Evolutionary conservation across 805 yeast genomes (phyloP).

Genomic region (Danielia reshetovae): DNA sequence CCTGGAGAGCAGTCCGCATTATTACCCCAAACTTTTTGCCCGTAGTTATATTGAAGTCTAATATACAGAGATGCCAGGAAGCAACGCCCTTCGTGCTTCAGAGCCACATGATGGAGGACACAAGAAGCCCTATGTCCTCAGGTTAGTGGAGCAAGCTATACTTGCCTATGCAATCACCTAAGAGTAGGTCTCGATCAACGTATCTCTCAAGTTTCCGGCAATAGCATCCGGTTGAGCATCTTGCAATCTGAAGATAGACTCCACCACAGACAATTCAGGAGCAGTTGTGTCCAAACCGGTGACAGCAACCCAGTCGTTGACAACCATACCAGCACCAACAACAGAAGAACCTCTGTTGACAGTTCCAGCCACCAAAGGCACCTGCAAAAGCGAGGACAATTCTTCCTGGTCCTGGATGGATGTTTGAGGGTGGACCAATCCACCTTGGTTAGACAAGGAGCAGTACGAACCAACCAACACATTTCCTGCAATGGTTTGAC

Average conservation of each 20-base stretch:
- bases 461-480: slow-evolving; percentile 97
- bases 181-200: slow-evolving; percentile 87
- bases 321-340: slow-evolving; percentile 98
- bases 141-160: too few relatives aligned
- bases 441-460: slow-evolving; percentile 94
- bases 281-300: slow-evolving; percentile 98
- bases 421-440: slow-evolving; percentile 96
- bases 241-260: slow-evolving; percentile 90
- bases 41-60: neutral
- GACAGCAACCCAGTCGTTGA: slow-evolving; percentile 96
- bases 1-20: too few relatives aligned
- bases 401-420: slow-evolving; percentile 98
- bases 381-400: slow-evolving; percentile 88
- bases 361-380: slow-evolving; percentile 97
- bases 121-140: too few relatives aligned
- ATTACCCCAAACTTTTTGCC: too few relatives aligned
- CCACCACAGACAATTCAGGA: slow-evolving; percentile 94
- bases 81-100: neutral
- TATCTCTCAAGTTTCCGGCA: slow-evolving; percentile 81
- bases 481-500: slow-evolving; percentile 98
- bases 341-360: slow-evolving; percentile 97
- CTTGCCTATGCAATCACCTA: slow-evolving; percentile 29
- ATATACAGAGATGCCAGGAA: slow-evolving; percentile 3
- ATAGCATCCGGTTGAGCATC: slow-evolving; percentile 88
- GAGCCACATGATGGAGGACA: too few relatives aligned